Evolutionary conservation across 352 stramenopile genomes (phyloP).

Genomic region (Phytophthora vignae): DNA sequence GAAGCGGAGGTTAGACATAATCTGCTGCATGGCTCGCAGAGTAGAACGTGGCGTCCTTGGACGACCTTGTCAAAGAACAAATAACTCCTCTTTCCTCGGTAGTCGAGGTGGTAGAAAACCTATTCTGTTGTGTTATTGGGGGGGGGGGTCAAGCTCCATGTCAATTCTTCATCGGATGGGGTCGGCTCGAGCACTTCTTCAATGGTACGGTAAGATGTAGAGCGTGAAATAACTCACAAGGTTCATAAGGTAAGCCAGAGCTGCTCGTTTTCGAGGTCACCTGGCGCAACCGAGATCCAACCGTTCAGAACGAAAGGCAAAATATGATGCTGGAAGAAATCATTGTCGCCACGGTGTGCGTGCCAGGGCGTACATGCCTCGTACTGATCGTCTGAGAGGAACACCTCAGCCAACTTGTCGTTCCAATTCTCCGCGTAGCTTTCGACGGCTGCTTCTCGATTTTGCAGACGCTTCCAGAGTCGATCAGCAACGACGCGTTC

Average conservation of each 20-base stretch:
- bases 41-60: neutral
- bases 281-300: constrained; percentile 28
- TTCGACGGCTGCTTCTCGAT: constrained; percentile 40
- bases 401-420: constrained; percentile 23
- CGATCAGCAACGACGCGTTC: constrained; percentile 45
- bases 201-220: no score
- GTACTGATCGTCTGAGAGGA: constrained; percentile 51
- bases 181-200: no score
- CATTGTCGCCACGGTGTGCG: constrained; percentile 10
- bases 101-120: no score
- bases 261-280: constrained; percentile 28
- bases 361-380: constrained; percentile 41
- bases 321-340: constrained; percentile 28
- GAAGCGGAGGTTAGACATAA: no score
- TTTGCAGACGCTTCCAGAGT: constrained; percentile 44
- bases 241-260: constrained; percentile 31
- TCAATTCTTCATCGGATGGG: no score
- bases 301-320: constrained; percentile 35
- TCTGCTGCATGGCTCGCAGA: no score
- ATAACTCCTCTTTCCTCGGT: no score
- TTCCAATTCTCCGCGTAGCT: constrained; percentile 15
- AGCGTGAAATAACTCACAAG: no score
- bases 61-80: no score
- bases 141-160: no score
- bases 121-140: no score